Evolutionary conservation across 1,139 yeast species (phyloP), one percentile per base, ranked within the genome.

Genomic region (Suhomyces bokatorum): DNA sequence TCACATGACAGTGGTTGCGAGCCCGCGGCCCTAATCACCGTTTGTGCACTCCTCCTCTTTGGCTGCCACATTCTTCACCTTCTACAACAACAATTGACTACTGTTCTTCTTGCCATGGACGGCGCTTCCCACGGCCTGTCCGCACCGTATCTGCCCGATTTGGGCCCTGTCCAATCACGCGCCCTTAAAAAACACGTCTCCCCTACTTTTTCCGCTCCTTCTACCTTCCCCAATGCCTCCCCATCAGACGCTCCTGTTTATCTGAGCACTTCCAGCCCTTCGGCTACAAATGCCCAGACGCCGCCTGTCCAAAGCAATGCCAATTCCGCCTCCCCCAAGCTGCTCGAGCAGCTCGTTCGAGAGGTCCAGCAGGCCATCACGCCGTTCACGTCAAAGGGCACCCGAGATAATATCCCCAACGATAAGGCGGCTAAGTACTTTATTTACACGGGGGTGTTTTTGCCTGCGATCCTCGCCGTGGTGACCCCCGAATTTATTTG

Each of bases 401-500:
- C 42, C 9, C 26, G 42, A 5, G 34, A 27, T 27, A 39, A 31
- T 3, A 20, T 39, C 17, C 28, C 17, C 27, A 50, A 45, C 12
- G 52, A 46, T 16, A 38, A 30, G 8, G 37, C 46, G 9, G 37
- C 47, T 13, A 53, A 50, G 38, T 52, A 48, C 36, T 53, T 50
- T 29, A 42, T 50, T 4, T 41, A 44, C 29, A 30, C 44, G 4
- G 44, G 49, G 6, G 46, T 53, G n/a, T 40, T 53, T 24, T 32
- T 49, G 11, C 56, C 58, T 3, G 47, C 56, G 6, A 24, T 47
- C 7, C 13, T 49, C 2, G 55, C 54, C 6, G 48, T 52, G 9
- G 13, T 39, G 8, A 33, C 48, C 1, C 58, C 58, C 3, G 34
- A 50, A 3, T 35, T 37, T 17, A 32, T 44, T 13, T 50, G 52